These are phyloP conservation scores for Neurospora intermedia DNA, from an alignment of 495 filamentous ascomycete genomes.

Conservation along the genomic window DNA sequence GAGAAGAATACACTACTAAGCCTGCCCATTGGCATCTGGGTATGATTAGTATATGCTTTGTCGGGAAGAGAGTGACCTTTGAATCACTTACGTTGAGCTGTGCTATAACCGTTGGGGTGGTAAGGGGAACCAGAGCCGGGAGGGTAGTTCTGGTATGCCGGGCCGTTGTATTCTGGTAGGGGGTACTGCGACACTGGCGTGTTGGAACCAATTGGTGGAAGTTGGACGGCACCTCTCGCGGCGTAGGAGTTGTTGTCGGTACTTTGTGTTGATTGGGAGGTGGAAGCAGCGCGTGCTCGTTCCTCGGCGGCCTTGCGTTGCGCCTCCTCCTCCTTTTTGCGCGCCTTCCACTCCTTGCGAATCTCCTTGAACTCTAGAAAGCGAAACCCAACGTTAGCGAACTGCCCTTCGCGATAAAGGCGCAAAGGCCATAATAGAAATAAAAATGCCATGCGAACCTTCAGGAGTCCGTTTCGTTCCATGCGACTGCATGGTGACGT, in stretches of 20 bases:
- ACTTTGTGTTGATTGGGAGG: slow-evolving; percentile 40
- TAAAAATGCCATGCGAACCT: slow-evolving; percentile 50
- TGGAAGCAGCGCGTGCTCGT: slow-evolving; percentile 58
- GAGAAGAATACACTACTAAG: background rate
- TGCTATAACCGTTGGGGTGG: slow-evolving; percentile 13
- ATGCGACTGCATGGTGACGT: slow-evolving; percentile 97
- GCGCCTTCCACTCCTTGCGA: slow-evolving; percentile 96
- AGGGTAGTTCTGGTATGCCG: slow-evolving; percentile 46
- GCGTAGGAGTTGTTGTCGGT: background rate
- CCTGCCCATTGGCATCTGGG: background rate
- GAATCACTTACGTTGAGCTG: slow-evolving; percentile 10
- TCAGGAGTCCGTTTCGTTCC: slow-evolving; percentile 88
- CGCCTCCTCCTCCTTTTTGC: slow-evolving; percentile 97
- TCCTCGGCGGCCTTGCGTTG: slow-evolving; percentile 87
- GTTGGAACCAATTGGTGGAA: slow-evolving; percentile 82
- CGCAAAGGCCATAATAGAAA: background rate
- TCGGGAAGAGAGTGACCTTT: background rate
- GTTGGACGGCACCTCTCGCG: slow-evolving; percentile 36
- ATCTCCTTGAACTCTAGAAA: slow-evolving; percentile 94
- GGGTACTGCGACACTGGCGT: slow-evolving; percentile 50
- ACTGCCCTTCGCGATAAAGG: background rate
- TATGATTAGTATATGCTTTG: background rate
- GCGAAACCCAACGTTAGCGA: slow-evolving; percentile 23
- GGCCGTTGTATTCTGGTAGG: slow-evolving; percentile 52
- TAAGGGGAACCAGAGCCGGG: slow-evolving; percentile 39